A percentile compares a stretch with the other conserved stretches of the same genome.
phyloP scores from a whole-genome alignment of 2,329 filamentous ascomycete species.

The Calcarisporium arbuscula region DNA sequence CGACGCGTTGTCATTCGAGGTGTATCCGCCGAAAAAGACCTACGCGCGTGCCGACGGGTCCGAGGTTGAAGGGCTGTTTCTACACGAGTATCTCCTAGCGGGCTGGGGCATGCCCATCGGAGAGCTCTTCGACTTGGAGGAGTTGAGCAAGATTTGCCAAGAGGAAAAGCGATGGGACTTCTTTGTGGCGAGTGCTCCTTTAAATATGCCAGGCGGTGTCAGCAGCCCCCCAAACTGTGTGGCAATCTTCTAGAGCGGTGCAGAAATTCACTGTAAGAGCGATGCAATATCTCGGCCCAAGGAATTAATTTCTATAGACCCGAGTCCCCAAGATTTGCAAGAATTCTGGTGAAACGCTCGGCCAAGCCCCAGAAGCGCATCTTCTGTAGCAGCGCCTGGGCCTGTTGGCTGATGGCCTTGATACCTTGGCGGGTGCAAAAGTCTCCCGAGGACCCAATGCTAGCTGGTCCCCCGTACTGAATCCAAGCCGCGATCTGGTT shows the following conservation, averaged over 20 bases:
- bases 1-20: slow-evolving; percentile 1
- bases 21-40: slow-evolving; percentile 20
- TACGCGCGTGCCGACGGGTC: slow-evolving; percentile 15
- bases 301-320: neutral
- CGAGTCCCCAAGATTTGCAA: slow-evolving; percentile 11
- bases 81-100: slow-evolving; percentile 41
- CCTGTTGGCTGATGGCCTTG: slow-evolving; percentile 16
- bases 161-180: slow-evolving; percentile 41
- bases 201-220: slow-evolving; percentile 41
- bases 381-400: slow-evolving; percentile 16
- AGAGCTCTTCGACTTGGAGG: slow-evolving; percentile 29
- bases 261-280: neutral
- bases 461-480: slow-evolving; percentile 16
- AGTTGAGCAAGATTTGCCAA: slow-evolving; percentile 42
- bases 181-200: slow-evolving; percentile 40
- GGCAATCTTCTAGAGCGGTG: slow-evolving; percentile 30
- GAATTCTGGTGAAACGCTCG: slow-evolving; percentile 21
- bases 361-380: slow-evolving; percentile 20
- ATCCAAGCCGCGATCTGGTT: slow-evolving; percentile 16
- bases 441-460: slow-evolving; percentile 16
- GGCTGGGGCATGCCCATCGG: slow-evolving; percentile 41
- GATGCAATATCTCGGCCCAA: neutral
- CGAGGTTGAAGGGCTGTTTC: slow-evolving; percentile 18
- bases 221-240: slow-evolving; percentile 38
- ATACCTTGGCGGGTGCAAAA: slow-evolving; percentile 13